Evolutionary conservation across 352 stramenopile genomes (phyloP).

Genomic region (Pythium dissimile): DNA sequence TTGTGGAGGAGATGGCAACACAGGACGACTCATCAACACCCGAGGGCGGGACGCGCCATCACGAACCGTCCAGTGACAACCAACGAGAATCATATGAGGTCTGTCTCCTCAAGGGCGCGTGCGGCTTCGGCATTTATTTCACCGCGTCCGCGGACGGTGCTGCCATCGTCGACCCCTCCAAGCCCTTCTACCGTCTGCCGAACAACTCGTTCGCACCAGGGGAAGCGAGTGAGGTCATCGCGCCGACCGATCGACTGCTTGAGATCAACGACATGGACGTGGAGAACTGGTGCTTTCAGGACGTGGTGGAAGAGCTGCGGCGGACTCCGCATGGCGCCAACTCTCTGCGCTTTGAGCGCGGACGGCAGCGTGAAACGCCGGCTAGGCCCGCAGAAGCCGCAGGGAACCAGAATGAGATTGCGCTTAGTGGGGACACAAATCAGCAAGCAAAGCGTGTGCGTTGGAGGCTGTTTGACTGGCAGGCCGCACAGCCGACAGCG

Average conservation of each 20-base stretch:
- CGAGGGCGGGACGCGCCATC: background rate
- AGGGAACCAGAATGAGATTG: no score
- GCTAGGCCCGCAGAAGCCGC: no score
- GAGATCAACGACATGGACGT: constrained; percentile 42
- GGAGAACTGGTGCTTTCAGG: constrained; percentile 29
- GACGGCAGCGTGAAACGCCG: background rate
- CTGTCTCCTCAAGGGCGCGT: constrained; percentile 48
- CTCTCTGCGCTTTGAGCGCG: constrained; percentile 43
- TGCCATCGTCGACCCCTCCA: constrained; percentile 50
- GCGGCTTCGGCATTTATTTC: constrained; percentile 77
- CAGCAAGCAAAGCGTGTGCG: constrained; percentile 6
- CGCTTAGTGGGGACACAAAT: background rate
- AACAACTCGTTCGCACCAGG: constrained; percentile 44
- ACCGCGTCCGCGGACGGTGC: constrained; percentile 23
- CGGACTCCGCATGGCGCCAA: constrained; percentile 34
- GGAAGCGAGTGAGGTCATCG: constrained; percentile 50
- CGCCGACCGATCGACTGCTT: constrained; percentile 43
- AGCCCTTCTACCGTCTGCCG: constrained; percentile 70
- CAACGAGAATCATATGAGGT: constrained; percentile 34
- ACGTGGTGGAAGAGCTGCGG: constrained; percentile 64
- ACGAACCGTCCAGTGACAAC: background rate
- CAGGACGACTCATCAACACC: background rate
- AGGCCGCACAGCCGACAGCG: background rate
- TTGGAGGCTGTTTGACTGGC: constrained; percentile 25
- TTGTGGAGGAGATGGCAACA: no score